Conservation (phyloP, 306 rosid species). For the Ormosia emarginata region DNA sequence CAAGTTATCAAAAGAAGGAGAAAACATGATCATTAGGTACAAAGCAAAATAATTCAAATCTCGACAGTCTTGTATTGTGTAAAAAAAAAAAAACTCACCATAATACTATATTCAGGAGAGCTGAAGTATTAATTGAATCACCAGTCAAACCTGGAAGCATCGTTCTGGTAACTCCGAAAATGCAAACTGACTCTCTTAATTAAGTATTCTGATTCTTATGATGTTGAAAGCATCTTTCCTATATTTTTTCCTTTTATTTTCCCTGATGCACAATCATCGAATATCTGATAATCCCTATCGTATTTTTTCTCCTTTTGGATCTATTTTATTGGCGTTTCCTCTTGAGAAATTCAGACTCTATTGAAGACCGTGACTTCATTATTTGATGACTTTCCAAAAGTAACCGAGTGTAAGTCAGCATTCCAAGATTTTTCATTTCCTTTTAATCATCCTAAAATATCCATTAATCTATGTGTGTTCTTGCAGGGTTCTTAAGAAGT, state of each 20-base stretch:
- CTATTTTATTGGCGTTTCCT: slow-evolving; percentile 4
- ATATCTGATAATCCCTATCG: neutral
- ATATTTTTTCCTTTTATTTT: too few species aligned
- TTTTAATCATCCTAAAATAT: neutral
- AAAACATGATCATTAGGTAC: slow-evolving; percentile 45
- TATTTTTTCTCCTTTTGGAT: neutral
- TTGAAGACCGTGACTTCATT: slow-evolving; percentile 54
- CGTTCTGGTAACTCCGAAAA: slow-evolving; percentile 55
- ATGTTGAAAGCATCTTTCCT: neutral
- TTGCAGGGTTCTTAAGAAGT: slow-evolving; percentile 70
- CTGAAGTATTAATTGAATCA: slow-evolving; percentile 71
- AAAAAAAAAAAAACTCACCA: slow-evolving; percentile 20
- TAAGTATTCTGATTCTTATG: neutral
- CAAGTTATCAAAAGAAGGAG: slow-evolving; percentile 46
- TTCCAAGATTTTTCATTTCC: slow-evolving; percentile 11
- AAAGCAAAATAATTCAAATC: neutral
- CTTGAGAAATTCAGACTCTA: slow-evolving; percentile 40
- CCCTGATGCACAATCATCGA: neutral
- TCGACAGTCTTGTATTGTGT: neutral
- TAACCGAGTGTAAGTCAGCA: slow-evolving; percentile 51
- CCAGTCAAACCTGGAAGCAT: slow-evolving; percentile 76
- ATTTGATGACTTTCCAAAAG: slow-evolving; percentile 61
- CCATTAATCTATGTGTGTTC: neutral
- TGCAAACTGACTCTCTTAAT: neutral
- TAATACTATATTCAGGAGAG: slow-evolving; percentile 47